Evolutionary conservation across 768 basidiomycete genomes (phyloP), one percentile per base, ranked within the genome.

Genomic region (Lactifluus subvellereus): DNA sequence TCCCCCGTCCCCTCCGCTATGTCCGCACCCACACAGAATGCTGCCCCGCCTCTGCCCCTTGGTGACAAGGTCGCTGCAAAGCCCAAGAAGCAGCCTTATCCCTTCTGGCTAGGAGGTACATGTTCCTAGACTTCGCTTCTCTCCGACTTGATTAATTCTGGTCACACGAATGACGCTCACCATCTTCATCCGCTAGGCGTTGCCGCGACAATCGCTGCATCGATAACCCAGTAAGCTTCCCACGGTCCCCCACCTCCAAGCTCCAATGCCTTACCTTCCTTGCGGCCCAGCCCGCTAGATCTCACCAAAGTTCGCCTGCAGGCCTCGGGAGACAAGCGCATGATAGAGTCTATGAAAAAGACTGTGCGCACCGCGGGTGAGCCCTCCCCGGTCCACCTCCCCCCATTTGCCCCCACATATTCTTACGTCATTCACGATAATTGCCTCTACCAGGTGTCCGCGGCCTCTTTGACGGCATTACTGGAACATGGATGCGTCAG

Each of bases 261-360:
- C 10, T 8, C 14, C 53, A 59, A 54, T 11, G 47, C 52, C 59
- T 60, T 16, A 52, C n/a, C 14, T n/a, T 22, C 33, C 6, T 4
- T 22, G 43, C 32, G 49, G 8, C 43, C n/a, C 70, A 89, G 88
- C 72, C 91, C 91, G 33, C 77, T 94, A 54, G 91, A 94, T 77
- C 79, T 95, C 60, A 95, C 93, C 30, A 95, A 95, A 80, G 91
- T 94, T 72, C 83, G 93, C 59, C 77, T 96, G 62, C 93, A 96
- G 74, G 92, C 93, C 5, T 90, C 91, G 1, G 93, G 91, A 47
- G 93, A 95, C 77, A 94, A 92, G 75, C 82, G 88, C 59, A 94
- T 96, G 93, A 77, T 94, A 72, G 77, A 84, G 71, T 89, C 87
- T 65, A 79, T 96, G 6, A 79, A 80, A 73, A 94, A 94, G 80